phyloP scores from a whole-genome alignment of 176 grass and related monocot species.

The Paspalum notatum region DNA sequence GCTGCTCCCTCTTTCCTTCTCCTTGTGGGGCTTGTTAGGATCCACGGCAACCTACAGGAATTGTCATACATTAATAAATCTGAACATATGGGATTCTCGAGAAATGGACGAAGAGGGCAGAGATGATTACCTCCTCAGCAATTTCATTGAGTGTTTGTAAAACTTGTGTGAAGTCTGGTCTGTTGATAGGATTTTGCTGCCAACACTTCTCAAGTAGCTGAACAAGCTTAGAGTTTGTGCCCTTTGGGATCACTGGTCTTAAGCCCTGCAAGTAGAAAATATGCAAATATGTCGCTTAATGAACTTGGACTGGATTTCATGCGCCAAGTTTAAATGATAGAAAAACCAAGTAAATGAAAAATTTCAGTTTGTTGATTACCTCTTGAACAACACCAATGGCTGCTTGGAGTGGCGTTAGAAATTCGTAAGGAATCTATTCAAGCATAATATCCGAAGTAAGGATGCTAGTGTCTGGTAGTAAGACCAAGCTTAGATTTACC shows the following conservation, averaged over 20 bases:
- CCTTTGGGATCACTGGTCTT: conserved; percentile 66
- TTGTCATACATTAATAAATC: neutral
- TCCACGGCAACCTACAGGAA: conserved; percentile 6
- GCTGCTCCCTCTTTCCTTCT: conserved; percentile 12
- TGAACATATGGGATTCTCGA: neutral
- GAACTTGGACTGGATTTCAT: neutral
- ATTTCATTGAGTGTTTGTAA: conserved; percentile 54
- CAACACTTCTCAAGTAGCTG: conserved; percentile 69
- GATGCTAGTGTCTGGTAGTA: neutral
- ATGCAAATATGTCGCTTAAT: neutral
- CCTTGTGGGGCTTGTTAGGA: conserved; percentile 28
- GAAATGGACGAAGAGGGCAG: neutral
- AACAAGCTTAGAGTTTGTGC: conserved; percentile 55
- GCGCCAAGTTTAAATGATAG: neutral
- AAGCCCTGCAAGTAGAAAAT: conserved; percentile 37
- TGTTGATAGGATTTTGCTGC: conserved; percentile 57
- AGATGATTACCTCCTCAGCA: conserved; percentile 56
- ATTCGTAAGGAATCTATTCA: conserved; percentile 71
- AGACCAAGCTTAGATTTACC: neutral
- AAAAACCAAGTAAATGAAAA: neutral
- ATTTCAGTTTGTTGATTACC: conserved; percentile 36
- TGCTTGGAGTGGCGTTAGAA: conserved; percentile 78
- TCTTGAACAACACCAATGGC: conserved; percentile 82
- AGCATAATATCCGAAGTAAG: conserved; percentile 29
- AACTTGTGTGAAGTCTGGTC: conserved; percentile 69